phyloP scores from a whole-genome alignment of 345 rosid genomes.

The Eucalyptus paniculata region DNA sequence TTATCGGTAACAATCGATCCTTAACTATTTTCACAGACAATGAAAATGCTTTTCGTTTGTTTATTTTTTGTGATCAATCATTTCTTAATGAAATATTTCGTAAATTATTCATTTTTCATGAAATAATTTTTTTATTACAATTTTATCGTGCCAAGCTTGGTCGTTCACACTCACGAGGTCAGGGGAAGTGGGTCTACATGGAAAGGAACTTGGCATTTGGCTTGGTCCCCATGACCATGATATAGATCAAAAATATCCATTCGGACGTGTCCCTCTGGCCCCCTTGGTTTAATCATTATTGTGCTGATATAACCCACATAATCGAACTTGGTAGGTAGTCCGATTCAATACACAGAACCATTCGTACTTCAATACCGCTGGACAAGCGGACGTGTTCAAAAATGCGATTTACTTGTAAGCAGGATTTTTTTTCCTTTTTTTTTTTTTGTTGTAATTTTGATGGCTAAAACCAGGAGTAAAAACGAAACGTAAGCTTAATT shows the following conservation, averaged over 20 bases:
- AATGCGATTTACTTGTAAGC: not conserved
- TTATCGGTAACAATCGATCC: rapidly evolving
- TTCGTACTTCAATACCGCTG: not conserved
- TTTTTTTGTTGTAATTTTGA: not conserved
- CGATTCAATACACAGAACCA: not conserved
- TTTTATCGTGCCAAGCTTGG: not conserved
- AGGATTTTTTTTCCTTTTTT: not conserved
- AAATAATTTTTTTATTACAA: not conserved
- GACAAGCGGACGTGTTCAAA: not conserved
- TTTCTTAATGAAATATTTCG: not conserved
- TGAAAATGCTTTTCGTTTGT: rapidly evolving
- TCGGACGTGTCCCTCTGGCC: not conserved
- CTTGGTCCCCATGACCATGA: not conserved
- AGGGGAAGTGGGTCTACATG: not conserved
- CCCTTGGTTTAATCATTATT: not conserved
- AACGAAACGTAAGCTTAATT: not conserved
- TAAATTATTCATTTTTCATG: rapidly evolving
- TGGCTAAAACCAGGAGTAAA: not conserved
- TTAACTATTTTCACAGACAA: rapidly evolving
- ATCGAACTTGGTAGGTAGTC: not conserved
- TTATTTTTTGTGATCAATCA: not conserved
- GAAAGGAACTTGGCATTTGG: not conserved
- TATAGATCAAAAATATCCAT: not conserved
- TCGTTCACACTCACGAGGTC: not conserved
- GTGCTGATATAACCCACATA: not conserved